Base-by-base conservation (phyloP, 495 filamentous ascomycete species). In the Pyrenopolyporus hunteri region DNA sequence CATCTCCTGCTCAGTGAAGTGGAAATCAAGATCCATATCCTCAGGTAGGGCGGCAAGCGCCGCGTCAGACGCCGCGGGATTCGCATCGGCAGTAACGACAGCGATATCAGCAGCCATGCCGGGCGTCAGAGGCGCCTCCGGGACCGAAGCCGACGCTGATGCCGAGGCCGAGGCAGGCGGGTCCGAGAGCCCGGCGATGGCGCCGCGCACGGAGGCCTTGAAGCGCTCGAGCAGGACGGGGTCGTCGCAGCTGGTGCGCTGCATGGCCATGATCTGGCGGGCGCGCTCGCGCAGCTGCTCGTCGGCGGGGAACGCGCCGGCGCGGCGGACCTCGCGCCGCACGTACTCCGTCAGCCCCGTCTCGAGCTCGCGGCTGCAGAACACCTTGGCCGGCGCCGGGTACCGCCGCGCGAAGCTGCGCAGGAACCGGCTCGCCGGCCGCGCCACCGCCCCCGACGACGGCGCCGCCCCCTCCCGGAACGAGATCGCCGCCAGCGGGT, bases 341-440 rank as follows among this genome's bases (percentile, higher is more conserved):
- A 79, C 77, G 58, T 76, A 81, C 33, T 74, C 72, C 4, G 59
- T 69, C 17, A 84, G 59, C 10, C 74, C 78, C 20, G 33, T 63
- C 66, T 84, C 81, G 5, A 84, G 71, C 57, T 83, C 81, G 4
- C 80, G 68, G 32, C 79, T 81, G 64, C 80, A 83, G 56, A 84
- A 84, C 0, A 84, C 74, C 6, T 57, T 58, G 2, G 75, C 75
- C 0, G 79, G 77, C 31, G 73, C 70, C 23, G 73, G 64, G 43
- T 72, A 75, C 4, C 74, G 68, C 10, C 56, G 61, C 1, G 69
- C 58, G 45, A 82, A 64, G 0, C 45, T 66, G 28, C 57, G 51
- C 3, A 80, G 63, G 56, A 73, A 81, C 4, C 73, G 71, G 52
- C 73, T 74, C 0, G 76, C 76, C 0, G 79, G 77, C 14, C 55